Conservation (phyloP, 2,329 filamentous ascomycete genomes). For the Cercospora sesami region DNA sequence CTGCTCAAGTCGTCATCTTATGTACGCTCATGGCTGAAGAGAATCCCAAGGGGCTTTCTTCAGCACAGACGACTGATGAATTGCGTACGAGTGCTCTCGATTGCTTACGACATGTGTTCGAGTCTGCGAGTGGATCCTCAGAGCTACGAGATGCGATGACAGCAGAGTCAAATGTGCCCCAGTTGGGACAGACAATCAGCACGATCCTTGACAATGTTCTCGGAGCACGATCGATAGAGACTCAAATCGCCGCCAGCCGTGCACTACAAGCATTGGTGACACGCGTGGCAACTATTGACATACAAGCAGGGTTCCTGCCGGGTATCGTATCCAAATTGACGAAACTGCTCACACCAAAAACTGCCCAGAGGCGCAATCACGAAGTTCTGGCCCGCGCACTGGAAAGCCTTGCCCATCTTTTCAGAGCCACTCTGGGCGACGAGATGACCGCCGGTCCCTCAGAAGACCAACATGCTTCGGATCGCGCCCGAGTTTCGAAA, state of each 20-base stretch:
- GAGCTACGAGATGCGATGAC: conserved; percentile 52
- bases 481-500: conserved; percentile 14
- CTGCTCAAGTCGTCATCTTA: conserved; percentile 81
- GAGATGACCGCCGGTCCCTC: neutral
- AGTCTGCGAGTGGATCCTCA: conserved; percentile 50
- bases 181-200: conserved; percentile 79
- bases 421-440: conserved; percentile 25
- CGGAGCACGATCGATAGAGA: conserved; percentile 62
- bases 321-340: conserved; percentile 81
- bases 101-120: conserved; percentile 67
- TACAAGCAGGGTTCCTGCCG: conserved; percentile 81
- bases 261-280: conserved; percentile 63
- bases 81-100: conserved; percentile 69
- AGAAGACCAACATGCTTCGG: neutral
- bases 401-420: conserved; percentile 28
- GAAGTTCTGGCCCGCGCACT: conserved; percentile 57
- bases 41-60: conserved; percentile 58
- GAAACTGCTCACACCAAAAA: conserved; percentile 70
- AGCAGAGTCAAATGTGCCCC: conserved; percentile 65
- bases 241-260: conserved; percentile 69
- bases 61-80: conserved; percentile 67
- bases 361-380: conserved; percentile 59
- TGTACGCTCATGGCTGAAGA: conserved; percentile 79
- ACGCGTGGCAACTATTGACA: conserved; percentile 69
- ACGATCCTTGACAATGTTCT: conserved; percentile 73